Conservation (phyloP, 2,329 filamentous ascomycete genomes). For the Zymoseptoria tritici region DNA sequence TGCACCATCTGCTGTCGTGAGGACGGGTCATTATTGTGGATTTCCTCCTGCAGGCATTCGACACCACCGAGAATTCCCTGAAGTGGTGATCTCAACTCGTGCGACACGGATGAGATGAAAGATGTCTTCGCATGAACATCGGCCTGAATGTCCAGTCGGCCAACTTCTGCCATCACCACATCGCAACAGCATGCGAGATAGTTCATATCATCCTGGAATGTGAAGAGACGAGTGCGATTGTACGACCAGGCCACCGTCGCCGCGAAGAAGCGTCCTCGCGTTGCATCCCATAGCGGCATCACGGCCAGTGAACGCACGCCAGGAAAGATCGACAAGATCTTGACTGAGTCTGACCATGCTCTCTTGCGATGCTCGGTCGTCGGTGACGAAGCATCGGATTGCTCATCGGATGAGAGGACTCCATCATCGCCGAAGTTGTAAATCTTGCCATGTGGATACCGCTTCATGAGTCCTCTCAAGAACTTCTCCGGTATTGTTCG, state of each 20-base stretch:
- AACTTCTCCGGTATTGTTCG: constrained; percentile 5
- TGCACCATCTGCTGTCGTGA: constrained; percentile 40
- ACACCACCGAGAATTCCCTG: constrained; percentile 43
- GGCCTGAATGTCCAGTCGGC: constrained; percentile 31
- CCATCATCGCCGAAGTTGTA: constrained; percentile 11
- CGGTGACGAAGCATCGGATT: not conserved
- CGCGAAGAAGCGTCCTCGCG: constrained; percentile 18
- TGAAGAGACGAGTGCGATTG: constrained; percentile 34
- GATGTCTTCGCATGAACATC: constrained; percentile 44
- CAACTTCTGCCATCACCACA: constrained; percentile 35
- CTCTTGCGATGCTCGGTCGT: not conserved
- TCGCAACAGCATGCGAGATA: constrained; percentile 34
- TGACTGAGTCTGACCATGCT: not conserved
- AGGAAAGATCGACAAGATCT: constrained; percentile 1
- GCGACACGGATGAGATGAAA: constrained; percentile 46
- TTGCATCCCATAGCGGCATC: constrained; percentile 7
- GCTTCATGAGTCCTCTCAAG: constrained; percentile 6
- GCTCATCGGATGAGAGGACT: not conserved
- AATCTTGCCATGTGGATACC: constrained; percentile 11
- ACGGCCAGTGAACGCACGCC: constrained; percentile 7
- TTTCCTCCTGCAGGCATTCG: constrained; percentile 45
- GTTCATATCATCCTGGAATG: constrained; percentile 31
- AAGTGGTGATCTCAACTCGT: constrained; percentile 44
- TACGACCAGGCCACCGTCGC: constrained; percentile 37
- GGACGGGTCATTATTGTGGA: constrained; percentile 31